Conservation (phyloP, 73 alveolate genomes). For the Diophrys appendiculata region DNA sequence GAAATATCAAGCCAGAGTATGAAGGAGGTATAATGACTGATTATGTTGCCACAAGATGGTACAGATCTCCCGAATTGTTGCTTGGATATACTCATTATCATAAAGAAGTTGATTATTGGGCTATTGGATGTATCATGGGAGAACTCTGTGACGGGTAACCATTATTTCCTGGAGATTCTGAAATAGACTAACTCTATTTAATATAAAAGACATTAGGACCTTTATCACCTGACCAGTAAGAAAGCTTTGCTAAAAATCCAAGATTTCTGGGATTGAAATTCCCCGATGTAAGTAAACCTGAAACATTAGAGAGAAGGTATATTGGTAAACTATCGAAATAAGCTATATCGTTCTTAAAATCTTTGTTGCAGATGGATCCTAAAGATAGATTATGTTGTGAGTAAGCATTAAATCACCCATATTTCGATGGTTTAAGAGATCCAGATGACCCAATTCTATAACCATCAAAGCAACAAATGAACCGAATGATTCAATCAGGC, state of each 20-base stretch:
- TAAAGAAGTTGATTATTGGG: conserved; percentile 91
- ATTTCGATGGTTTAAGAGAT: conserved; percentile 84
- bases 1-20: conserved; percentile 43
- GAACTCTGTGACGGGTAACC: conserved; percentile 87
- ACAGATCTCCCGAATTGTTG: conserved; percentile 87
- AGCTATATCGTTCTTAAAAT: conserved; percentile 82
- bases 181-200: conserved; percentile 71
- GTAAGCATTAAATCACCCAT: conserved; percentile 82
- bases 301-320: conserved; percentile 91
- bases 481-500: too few relatives aligned
- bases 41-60: conserved; percentile 84
- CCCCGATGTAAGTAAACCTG: conserved; percentile 86
- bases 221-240: conserved; percentile 81
- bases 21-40: conserved; percentile 72
- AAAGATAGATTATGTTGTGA: conserved; percentile 74
- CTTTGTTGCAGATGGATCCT: conserved; percentile 85
- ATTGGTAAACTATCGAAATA: conserved; percentile 81
- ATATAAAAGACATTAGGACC: conserved; percentile 85
- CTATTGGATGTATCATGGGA: conserved; percentile 92
- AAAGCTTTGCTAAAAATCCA: conserved; percentile 75
- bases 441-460: too few relatives aligned
- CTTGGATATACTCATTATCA: conserved; percentile 81
- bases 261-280: conserved; percentile 76
- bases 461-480: too few relatives aligned
- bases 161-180: conserved; percentile 85